Evolutionary conservation across 768 basidiomycete species (phyloP).

Genomic region (Tulasnella calospora): DNA sequence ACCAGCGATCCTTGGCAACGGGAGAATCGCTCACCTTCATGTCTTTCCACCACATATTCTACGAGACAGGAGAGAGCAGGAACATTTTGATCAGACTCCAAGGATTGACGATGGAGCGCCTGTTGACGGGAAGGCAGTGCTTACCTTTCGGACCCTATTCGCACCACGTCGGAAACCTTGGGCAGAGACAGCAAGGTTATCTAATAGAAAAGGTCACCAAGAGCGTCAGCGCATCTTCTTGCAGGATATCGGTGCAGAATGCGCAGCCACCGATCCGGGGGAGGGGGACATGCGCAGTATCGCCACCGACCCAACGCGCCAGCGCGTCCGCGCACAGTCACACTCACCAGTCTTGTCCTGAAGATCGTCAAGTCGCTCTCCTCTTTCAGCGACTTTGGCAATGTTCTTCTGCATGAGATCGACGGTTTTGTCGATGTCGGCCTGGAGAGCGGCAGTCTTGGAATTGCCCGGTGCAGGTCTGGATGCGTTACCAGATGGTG

Average conservation of each 20-base stretch:
- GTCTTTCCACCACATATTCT: slow-evolving; percentile 99
- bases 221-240: background rate
- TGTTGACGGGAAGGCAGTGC: slow-evolving; percentile 32
- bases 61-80: slow-evolving; percentile 8
- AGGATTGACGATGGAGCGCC: background rate
- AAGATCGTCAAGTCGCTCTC: slow-evolving; percentile 86
- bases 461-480: slow-evolving; percentile 42
- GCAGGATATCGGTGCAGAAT: background rate
- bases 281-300: background rate
- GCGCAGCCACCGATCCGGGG: background rate
- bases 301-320: background rate
- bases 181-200: slow-evolving; percentile 96
- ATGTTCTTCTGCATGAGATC: slow-evolving; percentile 99
- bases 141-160: slow-evolving; percentile 92
- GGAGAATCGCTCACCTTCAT: slow-evolving; percentile 64
- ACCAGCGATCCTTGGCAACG: background rate
- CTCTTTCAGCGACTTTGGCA: slow-evolving; percentile 89
- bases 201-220: slow-evolving; percentile 41
- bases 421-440: slow-evolving; percentile 93
- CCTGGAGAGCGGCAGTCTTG: slow-evolving; percentile 91
- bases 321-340: background rate
- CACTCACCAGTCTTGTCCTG: slow-evolving; percentile 96
- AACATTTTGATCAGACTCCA: background rate
- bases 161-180: slow-evolving; percentile 98
- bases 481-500: slow-evolving; percentile 49